Evolutionary conservation across 1,284 basidiomycete species (phyloP).

Genomic region (Austroboletus novae-zelandiae): DNA sequence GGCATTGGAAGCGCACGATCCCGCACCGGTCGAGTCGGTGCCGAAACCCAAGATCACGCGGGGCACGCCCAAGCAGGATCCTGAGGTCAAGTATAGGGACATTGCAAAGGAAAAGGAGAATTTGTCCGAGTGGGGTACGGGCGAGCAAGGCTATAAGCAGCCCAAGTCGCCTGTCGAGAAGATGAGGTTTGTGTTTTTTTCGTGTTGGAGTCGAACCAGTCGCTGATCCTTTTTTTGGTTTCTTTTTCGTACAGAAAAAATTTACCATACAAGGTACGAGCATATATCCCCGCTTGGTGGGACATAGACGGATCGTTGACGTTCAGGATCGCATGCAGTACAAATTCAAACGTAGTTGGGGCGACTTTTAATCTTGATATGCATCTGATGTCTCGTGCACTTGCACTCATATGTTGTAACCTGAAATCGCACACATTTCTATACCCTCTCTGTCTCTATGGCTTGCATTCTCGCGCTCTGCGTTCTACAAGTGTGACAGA

Average conservation of each 20-base stretch:
- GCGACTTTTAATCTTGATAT: slow-evolving; percentile 61
- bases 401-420: slow-evolving; percentile 2
- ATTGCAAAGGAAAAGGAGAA: slow-evolving; percentile 48
- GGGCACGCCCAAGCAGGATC: slow-evolving; percentile 59
- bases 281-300: background rate
- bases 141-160: slow-evolving; percentile 71
- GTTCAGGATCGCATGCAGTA: slow-evolving; percentile 69
- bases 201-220: background rate
- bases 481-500: slow-evolving; percentile 2
- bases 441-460: slow-evolving; percentile 21
- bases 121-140: slow-evolving; percentile 70
- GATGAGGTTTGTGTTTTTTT: slow-evolving; percentile 50
- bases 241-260: slow-evolving; percentile 52
- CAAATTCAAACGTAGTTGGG: slow-evolving; percentile 83
- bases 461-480: slow-evolving; percentile 2
- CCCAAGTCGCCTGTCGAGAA: slow-evolving; percentile 67
- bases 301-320: slow-evolving; percentile 37
- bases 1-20: slow-evolving; percentile 50
- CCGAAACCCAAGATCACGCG: slow-evolving; percentile 54
- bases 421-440: slow-evolving; percentile 25
- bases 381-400: slow-evolving; percentile 12
- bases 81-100: slow-evolving; percentile 55
- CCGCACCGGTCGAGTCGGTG: slow-evolving; percentile 15
- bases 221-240: background rate
- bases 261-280: slow-evolving; percentile 78